phyloP scores from a whole-genome alignment of 148 eudicot species.

The Heliamphora exappendiculata region DNA sequence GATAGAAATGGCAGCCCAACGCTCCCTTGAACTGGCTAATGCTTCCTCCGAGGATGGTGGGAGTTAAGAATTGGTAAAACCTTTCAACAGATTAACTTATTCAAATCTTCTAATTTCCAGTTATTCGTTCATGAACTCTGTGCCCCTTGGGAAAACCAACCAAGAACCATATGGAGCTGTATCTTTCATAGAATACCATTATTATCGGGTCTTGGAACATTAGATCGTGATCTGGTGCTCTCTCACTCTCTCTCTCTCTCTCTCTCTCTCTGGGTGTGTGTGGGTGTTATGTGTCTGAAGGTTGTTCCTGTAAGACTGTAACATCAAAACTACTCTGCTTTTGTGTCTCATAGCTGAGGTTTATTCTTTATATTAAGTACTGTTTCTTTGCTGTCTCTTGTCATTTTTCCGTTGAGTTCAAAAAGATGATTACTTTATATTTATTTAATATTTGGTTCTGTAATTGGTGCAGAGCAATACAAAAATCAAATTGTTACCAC shows the following conservation, averaged over 20 bases:
- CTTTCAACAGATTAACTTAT: not conserved
- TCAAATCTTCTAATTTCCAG: not conserved
- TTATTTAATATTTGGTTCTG: not conserved
- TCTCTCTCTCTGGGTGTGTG: too few species aligned
- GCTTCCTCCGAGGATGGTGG: not conserved
- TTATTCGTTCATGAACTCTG: constrained; percentile 23
- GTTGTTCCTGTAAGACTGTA: too few species aligned
- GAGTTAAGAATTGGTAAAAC: not conserved
- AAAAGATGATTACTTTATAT: not conserved
- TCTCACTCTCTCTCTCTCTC: too few species aligned
- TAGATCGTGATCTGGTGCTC: too few species aligned
- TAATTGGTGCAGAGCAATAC: constrained; percentile 17
- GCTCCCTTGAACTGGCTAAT: not conserved
- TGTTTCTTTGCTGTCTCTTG: too few species aligned
- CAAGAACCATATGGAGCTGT: constrained; percentile 42
- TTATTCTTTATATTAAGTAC: too few species aligned
- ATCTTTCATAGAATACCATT: constrained; percentile 41
- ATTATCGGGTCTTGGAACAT: too few species aligned
- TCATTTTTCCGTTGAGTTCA: not conserved
- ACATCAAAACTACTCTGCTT: too few species aligned
- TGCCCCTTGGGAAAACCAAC: too few species aligned
- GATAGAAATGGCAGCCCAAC: not conserved
- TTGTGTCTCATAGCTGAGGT: too few species aligned
- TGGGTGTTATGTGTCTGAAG: too few species aligned
- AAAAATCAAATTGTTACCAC: constrained; percentile 26